Percentiles rank a stretch among this genome's conserved stretches.
These are phyloP conservation scores for Citrus sinensis DNA, from an alignment of 345 rosid genomes.

Conservation along the genomic window DVS_A1.0 CM039167.1:3786001-3786500, in stretches of 20 bases:
- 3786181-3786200: background rate
- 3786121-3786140: slow-evolving; percentile 55
- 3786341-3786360: slow-evolving; percentile 68
- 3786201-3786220: background rate
- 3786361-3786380: slow-evolving; percentile 49
- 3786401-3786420: background rate
- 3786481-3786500: background rate
- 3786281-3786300: slow-evolving; percentile 44
- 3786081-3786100: slow-evolving; percentile 78
- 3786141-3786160: slow-evolving; percentile 87
- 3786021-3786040: background rate
- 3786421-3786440: background rate
- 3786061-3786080: slow-evolving; percentile 80
- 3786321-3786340: slow-evolving; percentile 77
- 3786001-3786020: background rate
- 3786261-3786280: slow-evolving; percentile 72
- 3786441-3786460: background rate
- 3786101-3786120: slow-evolving; percentile 58
- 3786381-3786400: background rate
- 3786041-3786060: slow-evolving; percentile 1
- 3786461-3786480: background rate
- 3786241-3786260: slow-evolving; percentile 58
- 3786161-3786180: background rate
- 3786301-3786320: slow-evolving; percentile 46
- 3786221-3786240: slow-evolving; percentile 3